Base-by-base conservation (phyloP, 1,284 basidiomycete genomes). In the Malassezia sp. region DNA sequence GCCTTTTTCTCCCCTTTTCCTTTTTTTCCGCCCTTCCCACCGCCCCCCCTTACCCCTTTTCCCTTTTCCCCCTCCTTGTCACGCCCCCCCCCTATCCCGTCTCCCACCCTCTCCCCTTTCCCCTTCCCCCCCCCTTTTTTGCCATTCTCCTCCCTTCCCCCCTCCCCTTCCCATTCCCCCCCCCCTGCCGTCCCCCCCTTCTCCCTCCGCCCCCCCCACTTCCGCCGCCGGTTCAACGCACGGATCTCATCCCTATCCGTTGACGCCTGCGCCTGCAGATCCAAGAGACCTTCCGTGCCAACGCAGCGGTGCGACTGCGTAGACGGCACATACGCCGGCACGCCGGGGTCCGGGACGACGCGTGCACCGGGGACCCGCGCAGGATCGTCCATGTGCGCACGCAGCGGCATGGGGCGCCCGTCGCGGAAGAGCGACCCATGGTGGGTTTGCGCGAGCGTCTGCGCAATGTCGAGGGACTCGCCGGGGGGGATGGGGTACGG, bases 401-500 rank as follows among this genome's bases (percentile, higher is more conserved):
- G 21, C 8, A 18, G 23, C 11, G 33, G 37, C 53, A 55, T 57
- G n/a, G 52, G 35, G 12, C 47, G 41, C 10, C 45, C 54, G 10
- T 54, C 57, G n/a, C 43, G 41, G 44, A 38, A 42, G 0, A 69
- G 58, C n/a, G 56, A 57, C 3, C 65, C 65, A 3, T 38, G 28
- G 18, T 57, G 41, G 17, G 67, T 68, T 9, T 47, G 77, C 31
- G 74, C 73, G 11, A 96, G 74, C 2, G 84, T 74, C 45, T 77
- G 61, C 9, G 70, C 61, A 51, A 97, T 91, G 64, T 83, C 80
- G 48, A 93, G 71, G 44, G 81, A 84, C 71, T 93, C 83, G 17
- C 91, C 93, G 0, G 84, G 77, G 0, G 84, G 78, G 41, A 97
- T 86, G 0, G 83, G 78, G 15, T 69, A 70, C 3, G 85, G 84